Base-by-base conservation (phyloP, 805 yeast genomes). In the Metschnikowia vanudenii region DNA sequence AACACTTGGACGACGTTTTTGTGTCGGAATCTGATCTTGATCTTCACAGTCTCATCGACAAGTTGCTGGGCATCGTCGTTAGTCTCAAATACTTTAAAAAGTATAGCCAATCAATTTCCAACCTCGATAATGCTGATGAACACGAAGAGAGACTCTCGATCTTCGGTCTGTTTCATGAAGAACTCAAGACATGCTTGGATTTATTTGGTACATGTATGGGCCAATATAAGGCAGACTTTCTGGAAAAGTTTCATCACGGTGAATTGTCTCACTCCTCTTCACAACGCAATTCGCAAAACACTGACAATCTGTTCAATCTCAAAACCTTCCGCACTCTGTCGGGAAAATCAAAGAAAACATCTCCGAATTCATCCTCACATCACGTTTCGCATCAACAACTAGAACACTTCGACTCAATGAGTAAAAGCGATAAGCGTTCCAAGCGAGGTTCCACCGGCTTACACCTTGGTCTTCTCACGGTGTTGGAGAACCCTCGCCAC, bases 71-170 rank as follows among this genome's bases (percentile, higher is more conserved):
- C 29, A 46, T 71, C 17, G 52, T 71, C 4, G 61, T 69, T 2
- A 71, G 70, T 49, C 52, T 72, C 30, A 65, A 61, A 43, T 71
- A 55, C 49, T 72, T 70, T 50, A 59, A 65, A 40, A 69, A 69
- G 39, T 72, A 70, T 52, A 65, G 68, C 47, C 60, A 58, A 34
- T 63, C 72, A 1, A 68, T 68, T 1, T 37, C 53, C 24, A 41
- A 50, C 5, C 49, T 58, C 4, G 49, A 55, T 13, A 62, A 60
- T 39, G 50, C 55, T 7, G 71, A 68, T 19, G 75, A 71, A 43
- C 46, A 60, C 19, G 61, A 63, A 41, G 75, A 71, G 45, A 69
- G 70, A 46, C 34, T 71, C 11, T 45, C 62, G 47, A 72, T 71
- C 2, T 70, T 69, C 46, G 55, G 55, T 18, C 70, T 67, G 54